Evolutionary conservation across 2,329 filamentous ascomycete species (phyloP).

Genomic region (Pyrenochaeta sp.): DNA sequence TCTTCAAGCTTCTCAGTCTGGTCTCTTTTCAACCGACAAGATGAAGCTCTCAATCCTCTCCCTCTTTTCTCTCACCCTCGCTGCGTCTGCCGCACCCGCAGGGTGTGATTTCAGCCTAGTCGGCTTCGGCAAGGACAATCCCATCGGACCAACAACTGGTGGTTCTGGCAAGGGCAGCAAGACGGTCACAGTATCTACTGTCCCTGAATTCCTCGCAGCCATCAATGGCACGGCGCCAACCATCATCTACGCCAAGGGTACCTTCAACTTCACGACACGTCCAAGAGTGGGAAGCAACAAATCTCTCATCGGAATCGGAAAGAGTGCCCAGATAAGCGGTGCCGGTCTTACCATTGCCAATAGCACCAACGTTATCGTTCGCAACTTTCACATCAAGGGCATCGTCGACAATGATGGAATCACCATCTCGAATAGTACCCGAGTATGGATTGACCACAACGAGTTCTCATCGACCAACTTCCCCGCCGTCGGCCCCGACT

Average conservation of each 20-base stretch:
- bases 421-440: conserved; percentile 65
- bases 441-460: conserved; percentile 72
- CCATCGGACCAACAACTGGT: conserved; percentile 43
- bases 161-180: conserved; percentile 38
- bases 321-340: conserved; percentile 52
- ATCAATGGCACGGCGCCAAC: conserved; percentile 33
- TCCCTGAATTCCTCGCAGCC: conserved; percentile 36
- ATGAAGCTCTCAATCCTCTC: conserved; percentile 40
- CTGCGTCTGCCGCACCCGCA: conserved; percentile 27
- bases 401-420: conserved; percentile 68
- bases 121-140: conserved; percentile 46
- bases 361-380: conserved; percentile 68
- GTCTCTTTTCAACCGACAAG: conserved; percentile 7
- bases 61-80: conserved; percentile 24
- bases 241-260: conserved; percentile 56
- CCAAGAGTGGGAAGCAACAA: conserved; percentile 58
- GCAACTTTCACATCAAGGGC: conserved; percentile 68
- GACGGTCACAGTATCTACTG: conserved; percentile 39
- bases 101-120: conserved; percentile 37
- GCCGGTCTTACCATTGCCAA: conserved; percentile 63
- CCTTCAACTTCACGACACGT: conserved; percentile 53
- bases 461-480: conserved; percentile 68
- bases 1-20: not conserved
- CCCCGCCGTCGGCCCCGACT: conserved; percentile 66
- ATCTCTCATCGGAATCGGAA: conserved; percentile 49